A percentile compares a stretch with the other conserved stretches of the same genome.
phyloP scores from a whole-genome alignment of 495 filamentous ascomycete species.

The Chaetomium tenue region DNA sequence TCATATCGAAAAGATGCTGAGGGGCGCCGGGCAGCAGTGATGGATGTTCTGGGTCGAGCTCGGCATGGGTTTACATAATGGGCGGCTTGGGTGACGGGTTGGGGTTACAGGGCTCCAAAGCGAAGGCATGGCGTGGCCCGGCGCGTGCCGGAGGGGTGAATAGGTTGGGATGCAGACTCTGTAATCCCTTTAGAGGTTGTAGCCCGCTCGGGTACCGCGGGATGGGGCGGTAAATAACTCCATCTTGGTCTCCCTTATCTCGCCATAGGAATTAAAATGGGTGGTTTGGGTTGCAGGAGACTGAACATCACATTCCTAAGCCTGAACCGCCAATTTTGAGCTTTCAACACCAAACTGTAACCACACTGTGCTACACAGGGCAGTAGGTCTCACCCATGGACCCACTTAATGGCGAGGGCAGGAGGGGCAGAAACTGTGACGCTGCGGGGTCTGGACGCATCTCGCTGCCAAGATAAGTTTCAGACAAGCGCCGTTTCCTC shows the following conservation, averaged over 20 bases:
- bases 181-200: not conserved
- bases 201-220: not conserved
- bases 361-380: not conserved
- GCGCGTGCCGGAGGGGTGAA: not conserved
- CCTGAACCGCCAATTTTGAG: not conserved
- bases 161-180: no score
- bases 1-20: constrained; percentile 79
- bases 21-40: constrained; percentile 34
- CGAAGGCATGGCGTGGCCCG: not conserved
- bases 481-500: constrained; percentile 7
- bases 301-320: not conserved
- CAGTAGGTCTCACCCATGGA: no score
- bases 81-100: not conserved
- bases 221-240: not conserved
- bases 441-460: not conserved
- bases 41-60: constrained; percentile 1
- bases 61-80: not conserved
- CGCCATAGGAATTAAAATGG: not conserved
- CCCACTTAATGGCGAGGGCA: not conserved
- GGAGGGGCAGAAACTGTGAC: constrained; percentile 10
- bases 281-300: not conserved
- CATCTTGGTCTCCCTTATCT: not conserved
- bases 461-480: constrained; percentile 10
- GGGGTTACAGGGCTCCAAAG: not conserved
- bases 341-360: not conserved